Base-by-base conservation (phyloP, 768 basidiomycete species). In the Butyriboletus loyo region DNA sequence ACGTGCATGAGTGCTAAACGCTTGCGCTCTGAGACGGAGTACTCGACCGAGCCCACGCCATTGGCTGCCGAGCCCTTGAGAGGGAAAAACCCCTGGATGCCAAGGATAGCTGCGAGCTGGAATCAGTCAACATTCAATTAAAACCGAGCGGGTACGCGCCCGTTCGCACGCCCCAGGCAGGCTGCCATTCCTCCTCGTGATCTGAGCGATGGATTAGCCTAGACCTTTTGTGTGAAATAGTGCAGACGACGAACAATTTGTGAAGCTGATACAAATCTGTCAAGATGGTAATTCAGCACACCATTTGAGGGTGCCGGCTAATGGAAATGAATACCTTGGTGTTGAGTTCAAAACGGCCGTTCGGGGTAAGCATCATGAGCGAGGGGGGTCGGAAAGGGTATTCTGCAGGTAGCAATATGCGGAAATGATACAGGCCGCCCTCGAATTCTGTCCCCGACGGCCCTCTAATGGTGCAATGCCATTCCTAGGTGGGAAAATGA, bases 391-490 rank as follows among this genome's bases (percentile, higher is more conserved):
- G 85, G 74, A 98, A 97, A 30, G 96, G 96, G 69, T 98, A 98
- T 75, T 93, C 91, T 48, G 93, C 86, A 13, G 95, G 94, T 8
- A 97, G 75, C 25, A 91, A 72, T 63, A 96, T 87, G 51, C 94
- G 85, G 68, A 97, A 87, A 72, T 98, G 96, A 73, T 98, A 98
- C n/a, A 97, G 73, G 40, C 95, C 96, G 48, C 91, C 92, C 69
- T 92, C 90, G 56, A 88, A 98, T 66, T 98, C 94, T 34, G 92
- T 94, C 15, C 85, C 91, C 14, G 79, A 65, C 1, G 94, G 83
- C 2, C 95, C 96, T 55, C 92, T 85, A 49, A 98, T 78, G n/a
- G 96, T 98, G 66, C 93, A 97, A 66, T 98, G 95, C 96, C 96
- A 98, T 77, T 95, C 83, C 76, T 86, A 11, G 21, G 36, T n/a